phyloP scores from a whole-genome alignment of 495 filamentous ascomycete genomes.

The Sordaria brevicollis region DNA sequence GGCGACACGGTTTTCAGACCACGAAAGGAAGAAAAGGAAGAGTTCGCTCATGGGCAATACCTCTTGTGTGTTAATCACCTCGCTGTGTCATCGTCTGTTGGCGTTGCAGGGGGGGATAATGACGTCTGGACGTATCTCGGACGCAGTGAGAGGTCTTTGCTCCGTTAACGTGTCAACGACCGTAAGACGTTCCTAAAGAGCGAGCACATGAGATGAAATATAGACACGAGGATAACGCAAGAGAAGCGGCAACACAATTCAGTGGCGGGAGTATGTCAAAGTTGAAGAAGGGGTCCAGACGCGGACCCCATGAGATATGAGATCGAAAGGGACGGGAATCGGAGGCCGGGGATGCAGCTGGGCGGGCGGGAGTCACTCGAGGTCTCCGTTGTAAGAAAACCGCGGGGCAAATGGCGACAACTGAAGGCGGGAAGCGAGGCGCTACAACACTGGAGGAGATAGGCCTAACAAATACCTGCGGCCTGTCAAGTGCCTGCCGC shows the following conservation, averaged over 20 bases:
- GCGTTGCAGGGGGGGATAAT: not conserved
- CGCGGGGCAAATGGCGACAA: slow-evolving; percentile 17
- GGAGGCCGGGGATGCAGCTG: no score
- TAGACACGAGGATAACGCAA: not conserved
- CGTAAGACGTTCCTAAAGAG: not conserved
- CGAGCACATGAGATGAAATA: not conserved
- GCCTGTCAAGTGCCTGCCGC: no score
- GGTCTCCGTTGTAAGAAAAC: not conserved
- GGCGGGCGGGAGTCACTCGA: slow-evolving; percentile 3
- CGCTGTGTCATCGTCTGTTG: not conserved
- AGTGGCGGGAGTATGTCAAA: not conserved
- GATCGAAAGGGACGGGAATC: not conserved
- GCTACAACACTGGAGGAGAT: not conserved
- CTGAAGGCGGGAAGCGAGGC: not conserved
- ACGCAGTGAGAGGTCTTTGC: not conserved
- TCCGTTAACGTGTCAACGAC: not conserved
- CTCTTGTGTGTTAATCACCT: not conserved
- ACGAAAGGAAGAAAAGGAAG: not conserved
- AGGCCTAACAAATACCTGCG: no score
- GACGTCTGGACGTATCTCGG: not conserved
- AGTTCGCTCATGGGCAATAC: not conserved
- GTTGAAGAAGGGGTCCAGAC: slow-evolving; percentile 14
- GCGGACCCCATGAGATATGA: slow-evolving; percentile 14
- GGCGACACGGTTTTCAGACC: not conserved
- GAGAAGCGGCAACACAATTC: not conserved